phyloP scores from a whole-genome alignment of 768 basidiomycete genomes.

The Polyporus arcularius region DNA sequence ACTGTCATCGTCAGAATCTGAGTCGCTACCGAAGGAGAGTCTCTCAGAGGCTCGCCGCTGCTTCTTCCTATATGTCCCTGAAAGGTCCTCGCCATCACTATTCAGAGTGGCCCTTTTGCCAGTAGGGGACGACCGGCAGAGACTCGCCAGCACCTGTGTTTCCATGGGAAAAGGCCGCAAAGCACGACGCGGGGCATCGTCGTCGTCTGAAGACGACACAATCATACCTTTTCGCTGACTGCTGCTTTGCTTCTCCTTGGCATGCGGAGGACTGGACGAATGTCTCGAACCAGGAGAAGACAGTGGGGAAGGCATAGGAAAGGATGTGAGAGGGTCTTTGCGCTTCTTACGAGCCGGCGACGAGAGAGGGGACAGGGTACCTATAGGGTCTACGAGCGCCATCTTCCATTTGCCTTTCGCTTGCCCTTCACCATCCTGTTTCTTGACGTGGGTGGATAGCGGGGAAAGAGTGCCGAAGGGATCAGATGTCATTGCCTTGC shows the following conservation, averaged over 20 bases:
- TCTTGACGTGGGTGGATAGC: neutral
- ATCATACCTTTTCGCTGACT: neutral
- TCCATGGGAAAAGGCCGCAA: conserved; percentile 51
- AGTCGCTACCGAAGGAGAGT: conserved; percentile 6
- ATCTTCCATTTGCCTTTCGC: neutral
- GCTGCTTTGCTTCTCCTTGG: neutral
- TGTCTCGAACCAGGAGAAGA: conserved; percentile 12
- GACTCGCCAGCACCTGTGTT: conserved; percentile 43
- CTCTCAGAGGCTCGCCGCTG: conserved; percentile 11
- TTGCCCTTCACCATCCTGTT: conserved; percentile 1
- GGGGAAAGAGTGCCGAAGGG: neutral
- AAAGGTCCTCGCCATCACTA: conserved; percentile 20
- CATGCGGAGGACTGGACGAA: neutral
- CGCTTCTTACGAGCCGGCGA: neutral
- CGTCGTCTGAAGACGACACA: conserved; percentile 9
- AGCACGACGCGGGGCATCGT: conserved; percentile 1
- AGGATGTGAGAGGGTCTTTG: neutral
- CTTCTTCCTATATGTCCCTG: conserved; percentile 33
- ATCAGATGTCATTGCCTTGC: neutral
- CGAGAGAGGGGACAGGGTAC: conserved; percentile 8
- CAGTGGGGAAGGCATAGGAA: conserved; percentile 12
- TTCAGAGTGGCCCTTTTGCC: neutral
- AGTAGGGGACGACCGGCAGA: conserved; percentile 26
- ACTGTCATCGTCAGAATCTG: conserved; percentile 26
- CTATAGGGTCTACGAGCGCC: conserved; percentile 1